Percentiles rank a stretch among this genome's conserved stretches.
Evolutionary conservation across 495 filamentous ascomycete genomes (phyloP).

Genomic region (Tuber calosporum): DNA sequence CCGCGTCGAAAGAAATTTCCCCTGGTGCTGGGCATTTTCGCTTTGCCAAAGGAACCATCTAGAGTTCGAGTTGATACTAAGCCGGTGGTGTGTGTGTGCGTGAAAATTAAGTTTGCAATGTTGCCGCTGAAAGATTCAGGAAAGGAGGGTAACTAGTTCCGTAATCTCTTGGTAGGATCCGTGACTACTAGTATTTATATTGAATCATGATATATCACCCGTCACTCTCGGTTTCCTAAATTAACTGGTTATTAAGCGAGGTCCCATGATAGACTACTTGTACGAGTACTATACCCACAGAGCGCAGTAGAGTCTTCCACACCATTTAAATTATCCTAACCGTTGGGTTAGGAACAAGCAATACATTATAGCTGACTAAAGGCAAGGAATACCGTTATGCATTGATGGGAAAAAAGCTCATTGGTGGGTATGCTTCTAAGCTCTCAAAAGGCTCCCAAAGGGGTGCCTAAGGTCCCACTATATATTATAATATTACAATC

Average conservation of each 20-base stretch:
- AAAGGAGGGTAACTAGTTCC: neutral
- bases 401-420: neutral
- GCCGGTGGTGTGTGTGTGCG: neutral
- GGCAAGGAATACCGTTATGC: neutral
- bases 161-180: neutral
- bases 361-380: too few species aligned
- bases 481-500: neutral
- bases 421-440: neutral
- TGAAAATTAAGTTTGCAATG: neutral
- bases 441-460: neutral
- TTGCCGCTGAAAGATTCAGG: neutral
- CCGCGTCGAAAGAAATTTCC: conserved; percentile 73
- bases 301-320: neutral
- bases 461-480: too few species aligned
- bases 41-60: neutral
- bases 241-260: neutral
- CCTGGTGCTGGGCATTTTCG: neutral
- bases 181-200: neutral
- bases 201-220: neutral
- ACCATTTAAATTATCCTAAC: too few species aligned
- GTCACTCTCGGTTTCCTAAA: neutral
- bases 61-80: neutral
- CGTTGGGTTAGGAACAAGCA: neutral
- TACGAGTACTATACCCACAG: too few species aligned
- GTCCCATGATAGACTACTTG: neutral